Percentiles rank a stretch among this genome's conserved stretches.
phyloP scores from a whole-genome alignment of 139 green algal species.

The Microglena sp. region DNA sequence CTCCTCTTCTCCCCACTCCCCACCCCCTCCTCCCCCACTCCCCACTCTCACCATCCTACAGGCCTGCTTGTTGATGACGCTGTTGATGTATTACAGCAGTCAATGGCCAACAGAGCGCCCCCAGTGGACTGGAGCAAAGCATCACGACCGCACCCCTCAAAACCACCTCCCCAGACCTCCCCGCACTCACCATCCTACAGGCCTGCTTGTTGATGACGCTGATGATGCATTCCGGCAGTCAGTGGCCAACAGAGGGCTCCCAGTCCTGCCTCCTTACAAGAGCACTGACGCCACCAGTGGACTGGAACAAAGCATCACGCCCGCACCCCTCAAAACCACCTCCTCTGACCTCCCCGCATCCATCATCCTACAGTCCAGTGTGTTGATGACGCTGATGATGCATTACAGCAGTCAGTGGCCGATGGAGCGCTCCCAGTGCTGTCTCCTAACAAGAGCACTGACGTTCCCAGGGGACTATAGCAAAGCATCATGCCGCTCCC shows the following conservation, averaged over 20 bases:
- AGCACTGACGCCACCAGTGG: constrained; percentile 38
- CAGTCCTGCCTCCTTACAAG: constrained; percentile 45
- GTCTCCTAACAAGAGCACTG: constrained; percentile 40
- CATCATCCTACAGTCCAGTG: constrained; percentile 43
- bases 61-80: constrained; percentile 79
- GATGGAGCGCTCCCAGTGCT: constrained; percentile 61
- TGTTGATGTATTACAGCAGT: constrained; percentile 50
- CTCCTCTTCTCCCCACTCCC: no score
- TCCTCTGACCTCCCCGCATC: no score
- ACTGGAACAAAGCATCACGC: not conserved
- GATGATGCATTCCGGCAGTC: constrained; percentile 53
- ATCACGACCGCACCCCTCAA: no score
- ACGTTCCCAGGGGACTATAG: no score
- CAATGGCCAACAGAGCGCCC: constrained; percentile 54
- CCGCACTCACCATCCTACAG: constrained; percentile 21
- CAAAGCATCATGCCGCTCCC: not conserved
- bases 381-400: constrained; percentile 71
- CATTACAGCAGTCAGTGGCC: constrained; percentile 51
- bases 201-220: constrained; percentile 77
- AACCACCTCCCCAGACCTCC: no score
- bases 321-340: no score
- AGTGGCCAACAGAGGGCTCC: constrained; percentile 55
- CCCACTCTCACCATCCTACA: no score
- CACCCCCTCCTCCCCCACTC: no score
- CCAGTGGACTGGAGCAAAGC: no score